A percentile compares a stretch with the other conserved stretches of the same genome.
Evolutionary conservation across 768 basidiomycete species (phyloP).

Genomic region (Trametes cingulata): DNA sequence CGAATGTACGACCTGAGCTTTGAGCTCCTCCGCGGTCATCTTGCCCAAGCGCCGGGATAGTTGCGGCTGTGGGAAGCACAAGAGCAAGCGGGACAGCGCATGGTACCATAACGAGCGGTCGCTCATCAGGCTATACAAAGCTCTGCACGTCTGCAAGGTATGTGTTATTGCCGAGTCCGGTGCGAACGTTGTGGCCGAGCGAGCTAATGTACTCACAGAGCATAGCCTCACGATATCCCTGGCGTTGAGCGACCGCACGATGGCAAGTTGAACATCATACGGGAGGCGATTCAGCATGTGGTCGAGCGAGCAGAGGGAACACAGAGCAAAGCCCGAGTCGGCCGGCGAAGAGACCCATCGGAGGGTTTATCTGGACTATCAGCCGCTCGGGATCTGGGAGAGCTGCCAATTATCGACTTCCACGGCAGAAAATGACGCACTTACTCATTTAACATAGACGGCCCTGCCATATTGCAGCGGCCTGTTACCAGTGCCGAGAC

Average conservation of each 20-base stretch:
- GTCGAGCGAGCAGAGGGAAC: slow-evolving; percentile 1
- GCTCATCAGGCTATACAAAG: slow-evolving; percentile 5
- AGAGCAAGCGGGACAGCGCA: slow-evolving; percentile 13
- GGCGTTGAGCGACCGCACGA: slow-evolving; percentile 3
- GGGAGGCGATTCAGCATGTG: slow-evolving; percentile 13
- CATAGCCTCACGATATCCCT: slow-evolving; percentile 15
- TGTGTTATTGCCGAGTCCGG: neutral
- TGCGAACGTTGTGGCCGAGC: neutral
- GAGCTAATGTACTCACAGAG: slow-evolving; percentile 7
- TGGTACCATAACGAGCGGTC: slow-evolving; percentile 17
- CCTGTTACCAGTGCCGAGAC: slow-evolving; percentile 13
- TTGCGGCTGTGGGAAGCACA: slow-evolving; percentile 15
- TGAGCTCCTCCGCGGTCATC: slow-evolving; percentile 7
- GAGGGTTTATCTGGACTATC: slow-evolving; percentile 18
- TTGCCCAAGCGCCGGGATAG: slow-evolving; percentile 1
- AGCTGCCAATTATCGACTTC: slow-evolving; percentile 3
- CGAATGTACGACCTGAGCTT: slow-evolving; percentile 7
- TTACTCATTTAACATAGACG: neutral
- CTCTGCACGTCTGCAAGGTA: slow-evolving; percentile 12
- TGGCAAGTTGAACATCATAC: slow-evolving; percentile 13
- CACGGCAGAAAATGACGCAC: slow-evolving; percentile 16
- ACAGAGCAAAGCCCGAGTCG: slow-evolving; percentile 3
- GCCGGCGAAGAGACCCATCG: neutral
- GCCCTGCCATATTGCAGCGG: neutral
- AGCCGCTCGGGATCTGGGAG: slow-evolving; percentile 7